A percentile compares a stretch with the other conserved stretches of the same genome.
Conservation (phyloP, 2,329 filamentous ascomycete genomes). For the Dryadomyces quercivorus region DNA sequence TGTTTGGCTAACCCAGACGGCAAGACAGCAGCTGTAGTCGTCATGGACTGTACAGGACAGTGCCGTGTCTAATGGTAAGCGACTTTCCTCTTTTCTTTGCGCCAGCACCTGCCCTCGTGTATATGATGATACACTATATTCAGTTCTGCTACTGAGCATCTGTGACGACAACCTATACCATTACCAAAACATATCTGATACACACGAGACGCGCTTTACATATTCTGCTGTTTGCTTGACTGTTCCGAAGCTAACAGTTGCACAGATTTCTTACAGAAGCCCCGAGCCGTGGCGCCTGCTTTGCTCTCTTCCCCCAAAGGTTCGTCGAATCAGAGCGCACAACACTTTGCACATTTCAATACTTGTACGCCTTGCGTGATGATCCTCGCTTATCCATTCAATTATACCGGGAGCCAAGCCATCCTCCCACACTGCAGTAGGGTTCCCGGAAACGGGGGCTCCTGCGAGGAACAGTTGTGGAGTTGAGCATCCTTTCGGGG, state of each 20-base stretch:
- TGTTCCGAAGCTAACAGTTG: not conserved
- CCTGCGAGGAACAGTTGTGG: conserved; percentile 62
- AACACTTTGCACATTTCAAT: not conserved
- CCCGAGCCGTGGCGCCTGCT: not conserved
- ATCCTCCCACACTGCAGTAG: conserved; percentile 60
- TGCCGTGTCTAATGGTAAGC: not conserved
- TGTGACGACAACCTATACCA: conserved; percentile 57
- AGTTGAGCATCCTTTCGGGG: conserved; percentile 37
- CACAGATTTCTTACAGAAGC: too few relatives aligned
- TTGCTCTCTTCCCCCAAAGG: not conserved
- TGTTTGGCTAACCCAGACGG: too few relatives aligned
- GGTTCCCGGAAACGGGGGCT: conserved; percentile 5
- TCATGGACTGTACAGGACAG: not conserved
- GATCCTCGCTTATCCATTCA: conserved; percentile 67
- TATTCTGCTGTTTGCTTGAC: conserved; percentile 5
- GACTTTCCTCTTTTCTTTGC: not conserved
- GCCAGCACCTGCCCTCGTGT: conserved; percentile 16
- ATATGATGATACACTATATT: conserved; percentile 52
- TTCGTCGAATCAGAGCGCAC: not conserved
- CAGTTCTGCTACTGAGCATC: conserved; percentile 67
- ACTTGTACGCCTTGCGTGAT: conserved; percentile 32
- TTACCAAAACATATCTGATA: conserved; percentile 32
- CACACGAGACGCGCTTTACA: conserved; percentile 3
- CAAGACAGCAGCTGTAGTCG: not conserved
- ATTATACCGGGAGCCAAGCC: conserved; percentile 56